Conservation (phyloP, 1,284 basidiomycete genomes). For the Cryptococcus sp. region DNA sequence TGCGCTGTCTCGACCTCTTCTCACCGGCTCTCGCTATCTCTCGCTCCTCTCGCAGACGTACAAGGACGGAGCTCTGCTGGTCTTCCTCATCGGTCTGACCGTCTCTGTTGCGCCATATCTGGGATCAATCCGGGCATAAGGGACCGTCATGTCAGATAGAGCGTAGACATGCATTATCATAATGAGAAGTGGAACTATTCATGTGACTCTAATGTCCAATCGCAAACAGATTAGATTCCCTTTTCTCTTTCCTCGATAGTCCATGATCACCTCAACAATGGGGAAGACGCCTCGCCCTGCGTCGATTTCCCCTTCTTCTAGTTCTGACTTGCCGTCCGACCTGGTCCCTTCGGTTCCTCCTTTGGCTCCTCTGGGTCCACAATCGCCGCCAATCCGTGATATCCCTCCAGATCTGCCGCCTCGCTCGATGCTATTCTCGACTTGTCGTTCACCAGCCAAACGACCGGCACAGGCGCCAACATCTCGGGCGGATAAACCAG, state of each 20-base stretch:
- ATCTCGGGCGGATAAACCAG: slow-evolving; percentile 75
- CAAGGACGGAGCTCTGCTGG: slow-evolving; percentile 42
- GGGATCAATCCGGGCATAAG: background rate
- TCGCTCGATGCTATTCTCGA: slow-evolving; percentile 54
- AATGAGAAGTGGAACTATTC: no score
- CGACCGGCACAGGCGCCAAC: slow-evolving; percentile 64
- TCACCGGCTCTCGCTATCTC: slow-evolving; percentile 38
- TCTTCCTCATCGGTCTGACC: slow-evolving; percentile 37
- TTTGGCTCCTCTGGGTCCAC: slow-evolving; percentile 16
- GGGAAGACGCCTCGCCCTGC: background rate
- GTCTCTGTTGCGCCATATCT: slow-evolving; percentile 3
- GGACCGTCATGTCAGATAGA: no score
- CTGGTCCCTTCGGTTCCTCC: background rate
- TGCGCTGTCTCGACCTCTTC: slow-evolving; percentile 26
- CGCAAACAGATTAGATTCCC: no score
- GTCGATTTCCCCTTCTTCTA: background rate
- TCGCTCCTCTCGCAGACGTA: slow-evolving; percentile 35
- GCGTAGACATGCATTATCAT: no score
- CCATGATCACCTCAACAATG: background rate
- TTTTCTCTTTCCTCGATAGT: background rate
- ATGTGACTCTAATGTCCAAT: no score
- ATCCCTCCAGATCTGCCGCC: slow-evolving; percentile 21
- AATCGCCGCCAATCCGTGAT: slow-evolving; percentile 25
- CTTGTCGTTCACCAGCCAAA: slow-evolving; percentile 71
- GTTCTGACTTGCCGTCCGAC: background rate